phyloP scores from a whole-genome alignment of 768 basidiomycete species.

The Psilocybe subaeruginosa region DNA sequence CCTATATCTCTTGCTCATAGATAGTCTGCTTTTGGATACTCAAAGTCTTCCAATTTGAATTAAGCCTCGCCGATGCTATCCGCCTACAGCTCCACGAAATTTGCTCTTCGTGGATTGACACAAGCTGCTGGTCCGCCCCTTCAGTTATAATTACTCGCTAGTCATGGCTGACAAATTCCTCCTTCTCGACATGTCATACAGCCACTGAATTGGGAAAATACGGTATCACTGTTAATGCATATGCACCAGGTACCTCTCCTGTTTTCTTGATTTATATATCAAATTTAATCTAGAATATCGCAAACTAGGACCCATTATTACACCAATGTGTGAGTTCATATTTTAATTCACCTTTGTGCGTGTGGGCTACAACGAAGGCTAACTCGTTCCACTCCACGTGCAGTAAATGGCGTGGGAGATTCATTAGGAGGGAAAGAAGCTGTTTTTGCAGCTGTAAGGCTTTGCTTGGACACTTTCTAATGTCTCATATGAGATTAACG shows the following conservation, averaged over 20 bases:
- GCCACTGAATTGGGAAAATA: conserved; percentile 28
- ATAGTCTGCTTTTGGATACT: background rate
- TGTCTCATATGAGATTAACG: background rate
- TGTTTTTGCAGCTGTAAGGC: background rate
- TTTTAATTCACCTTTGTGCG: background rate
- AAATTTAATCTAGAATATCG: background rate
- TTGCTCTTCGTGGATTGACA: conserved; percentile 40
- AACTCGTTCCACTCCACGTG: background rate
- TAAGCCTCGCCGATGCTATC: conserved; percentile 6
- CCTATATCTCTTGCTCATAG: background rate
- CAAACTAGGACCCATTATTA: conserved; percentile 22
- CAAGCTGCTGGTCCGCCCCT: conserved; percentile 34
- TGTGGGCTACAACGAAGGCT: background rate
- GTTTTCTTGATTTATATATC: background rate
- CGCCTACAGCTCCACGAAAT: conserved; percentile 37
- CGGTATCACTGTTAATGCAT: conserved; percentile 36
- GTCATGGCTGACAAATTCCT: background rate
- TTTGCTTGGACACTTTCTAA: background rate
- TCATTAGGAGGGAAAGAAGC: background rate
- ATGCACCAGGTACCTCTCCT: conserved; percentile 31
- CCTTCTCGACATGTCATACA: background rate
- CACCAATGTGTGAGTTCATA: conserved; percentile 23
- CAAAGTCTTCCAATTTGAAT: too few species aligned
- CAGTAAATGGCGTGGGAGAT: conserved; percentile 4
- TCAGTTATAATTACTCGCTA: background rate